A percentile compares a stretch with the other conserved stretches of the same genome.
Evolutionary conservation across 768 basidiomycete species (phyloP).

Genomic region (Calocera viscosa): DNA sequence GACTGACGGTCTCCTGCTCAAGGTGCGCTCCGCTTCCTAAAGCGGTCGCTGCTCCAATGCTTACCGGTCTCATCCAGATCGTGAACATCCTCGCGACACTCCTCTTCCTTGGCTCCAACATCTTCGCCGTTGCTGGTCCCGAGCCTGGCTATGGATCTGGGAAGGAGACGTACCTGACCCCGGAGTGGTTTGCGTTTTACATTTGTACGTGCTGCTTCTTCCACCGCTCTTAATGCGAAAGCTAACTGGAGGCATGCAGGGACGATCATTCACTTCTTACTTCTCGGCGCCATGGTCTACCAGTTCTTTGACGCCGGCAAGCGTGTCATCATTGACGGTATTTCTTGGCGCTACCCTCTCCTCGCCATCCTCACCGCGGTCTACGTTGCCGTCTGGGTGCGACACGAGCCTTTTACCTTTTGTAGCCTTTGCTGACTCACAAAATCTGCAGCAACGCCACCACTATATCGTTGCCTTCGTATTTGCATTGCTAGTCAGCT

Average conservation of each 20-base stretch:
- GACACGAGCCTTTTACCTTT: slow-evolving; percentile 22
- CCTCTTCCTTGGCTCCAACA: slow-evolving; percentile 65
- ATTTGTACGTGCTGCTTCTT: slow-evolving; percentile 38
- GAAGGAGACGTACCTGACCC: slow-evolving; percentile 86
- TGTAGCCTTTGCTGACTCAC: not conserved
- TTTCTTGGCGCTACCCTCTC: slow-evolving; percentile 85
- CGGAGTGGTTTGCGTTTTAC: slow-evolving; percentile 85
- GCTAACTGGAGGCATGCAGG: slow-evolving; percentile 24
- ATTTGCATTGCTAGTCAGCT: slow-evolving; percentile 76
- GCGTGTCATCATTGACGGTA: slow-evolving; percentile 65
- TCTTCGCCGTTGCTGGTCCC: slow-evolving; percentile 72
- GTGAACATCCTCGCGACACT: slow-evolving; percentile 74
- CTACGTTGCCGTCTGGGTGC: slow-evolving; percentile 81
- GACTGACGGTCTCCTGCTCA: slow-evolving; percentile 73
- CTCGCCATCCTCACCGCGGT: slow-evolving; percentile 76
- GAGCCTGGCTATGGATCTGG: slow-evolving; percentile 51
- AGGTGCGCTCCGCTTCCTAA: slow-evolving; percentile 32
- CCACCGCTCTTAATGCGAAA: not conserved
- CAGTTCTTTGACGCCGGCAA: slow-evolving; percentile 75
- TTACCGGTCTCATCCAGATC: slow-evolving; percentile 24
- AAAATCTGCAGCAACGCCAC: not conserved
- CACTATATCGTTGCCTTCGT: slow-evolving; percentile 55
- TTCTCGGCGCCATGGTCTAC: slow-evolving; percentile 83
- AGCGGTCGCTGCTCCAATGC: not conserved
- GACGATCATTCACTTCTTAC: slow-evolving; percentile 79